Conservation (phyloP, 2,329 filamentous ascomycete species). For the Fusarium austroafricanum region DNA sequence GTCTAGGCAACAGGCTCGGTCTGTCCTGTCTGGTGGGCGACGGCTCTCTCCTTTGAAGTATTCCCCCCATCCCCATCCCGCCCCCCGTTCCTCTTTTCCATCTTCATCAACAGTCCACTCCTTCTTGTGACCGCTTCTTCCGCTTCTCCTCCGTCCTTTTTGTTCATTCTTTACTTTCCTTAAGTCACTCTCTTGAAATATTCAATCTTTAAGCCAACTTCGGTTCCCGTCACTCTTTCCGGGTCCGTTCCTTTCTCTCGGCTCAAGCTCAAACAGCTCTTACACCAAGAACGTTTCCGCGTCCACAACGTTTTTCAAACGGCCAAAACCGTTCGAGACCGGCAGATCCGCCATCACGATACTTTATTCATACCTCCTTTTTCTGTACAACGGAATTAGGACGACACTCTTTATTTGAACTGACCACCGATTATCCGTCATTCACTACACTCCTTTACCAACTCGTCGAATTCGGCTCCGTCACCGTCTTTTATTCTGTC, state of each 20-base stretch:
- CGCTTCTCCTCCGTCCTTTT: conserved; percentile 50
- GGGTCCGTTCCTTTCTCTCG: conserved; percentile 59
- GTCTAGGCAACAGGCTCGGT: too few species aligned
- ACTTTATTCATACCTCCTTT: conserved; percentile 33
- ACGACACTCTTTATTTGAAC: conserved; percentile 49
- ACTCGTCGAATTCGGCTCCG: conserved; percentile 25
- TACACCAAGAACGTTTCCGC: conserved; percentile 39
- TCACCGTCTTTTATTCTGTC: conserved; percentile 23
- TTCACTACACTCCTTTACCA: conserved; percentile 41
- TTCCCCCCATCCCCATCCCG: conserved; percentile 28
- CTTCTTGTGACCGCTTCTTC: conserved; percentile 56
- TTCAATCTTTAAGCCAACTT: conserved; percentile 48
- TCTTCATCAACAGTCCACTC: conserved; percentile 51
- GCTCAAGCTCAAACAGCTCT: conserved; percentile 47
- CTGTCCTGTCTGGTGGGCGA: background rate
- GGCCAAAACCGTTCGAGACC: conserved; percentile 40
- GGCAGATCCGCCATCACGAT: conserved; percentile 35
- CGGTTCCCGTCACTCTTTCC: conserved; percentile 65
- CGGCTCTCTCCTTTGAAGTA: conserved; percentile 46
- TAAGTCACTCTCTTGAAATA: conserved; percentile 64
- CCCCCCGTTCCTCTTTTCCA: conserved; percentile 52
- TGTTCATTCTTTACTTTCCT: conserved; percentile 60
- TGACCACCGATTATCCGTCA: conserved; percentile 29
- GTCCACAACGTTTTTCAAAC: conserved; percentile 33
- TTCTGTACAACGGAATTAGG: conserved; percentile 44